Evolutionary conservation across 441 rosid species (phyloP), one percentile per base, ranked within the genome.

Genomic region (Capsella rubella): DNA sequence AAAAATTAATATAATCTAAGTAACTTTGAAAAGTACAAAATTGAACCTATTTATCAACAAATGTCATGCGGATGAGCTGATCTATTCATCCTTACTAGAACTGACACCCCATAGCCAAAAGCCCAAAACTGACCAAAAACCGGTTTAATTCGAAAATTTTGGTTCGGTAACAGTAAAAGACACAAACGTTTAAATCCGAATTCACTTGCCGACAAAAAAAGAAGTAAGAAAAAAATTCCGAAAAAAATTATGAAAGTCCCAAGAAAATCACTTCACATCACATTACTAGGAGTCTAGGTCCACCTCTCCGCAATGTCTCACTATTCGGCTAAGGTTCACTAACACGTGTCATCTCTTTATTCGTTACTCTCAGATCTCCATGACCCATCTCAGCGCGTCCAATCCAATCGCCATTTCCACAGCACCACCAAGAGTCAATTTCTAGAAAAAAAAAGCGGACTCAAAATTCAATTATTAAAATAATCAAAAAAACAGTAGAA

Each of bases 311-410:
- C 14, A 56, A 16, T 66, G 62, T 66, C 64, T 34, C 11, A 6
- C 54, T 11, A 77, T 84, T 62, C 69, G 89, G 95, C 87, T 90
- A 85, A 89, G 88, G 35, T 53, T 64, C 0, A 0, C n/a, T 83
- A 74, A 84, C 25, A 21, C 85, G 84, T 76, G 93, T 74, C 62
- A 0, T 2, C 0, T 1, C 1, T 0, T 25, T 10, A 86, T 80
- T 92, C 52, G 88, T 10, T 14, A 42, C 6, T 13, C 15, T 13
- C 6, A 9, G 77, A 81, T 45, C 18, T 45, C 45, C 45, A 46
- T 46, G 50, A 6, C 89, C 90, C 86, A 87, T 5, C 40, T 21
- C 25, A 1, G 64, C 69, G 74, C 79, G 79, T 57, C 35, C 0
- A 0, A 4, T 9, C 16, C 60, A 75, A 6, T 16, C 43, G 64